phyloP scores from a whole-genome alignment of 768 basidiomycete genomes.

The Hortiboletus flavorubellus region DNA sequence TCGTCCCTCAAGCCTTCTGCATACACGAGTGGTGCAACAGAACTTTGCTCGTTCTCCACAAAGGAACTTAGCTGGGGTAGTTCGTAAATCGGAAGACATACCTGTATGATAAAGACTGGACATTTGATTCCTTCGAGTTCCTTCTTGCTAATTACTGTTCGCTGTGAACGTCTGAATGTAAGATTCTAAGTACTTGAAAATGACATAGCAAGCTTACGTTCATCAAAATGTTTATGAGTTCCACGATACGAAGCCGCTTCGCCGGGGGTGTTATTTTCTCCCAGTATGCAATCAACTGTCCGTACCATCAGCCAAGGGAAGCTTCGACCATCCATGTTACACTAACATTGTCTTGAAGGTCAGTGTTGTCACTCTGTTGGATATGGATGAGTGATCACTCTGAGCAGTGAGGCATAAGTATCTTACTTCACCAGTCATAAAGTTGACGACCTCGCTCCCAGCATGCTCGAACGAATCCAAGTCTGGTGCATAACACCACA shows the following conservation, averaged over 20 bases:
- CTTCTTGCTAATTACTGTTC: conserved; percentile 48
- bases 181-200: not conserved
- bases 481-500: conserved; percentile 65
- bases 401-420: not conserved
- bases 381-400: conserved; percentile 1
- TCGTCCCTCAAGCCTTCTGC: conserved; percentile 53
- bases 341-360: conserved; percentile 64
- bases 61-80: conserved; percentile 1
- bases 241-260: conserved; percentile 48
- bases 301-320: conserved; percentile 9
- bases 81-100: conserved; percentile 25
- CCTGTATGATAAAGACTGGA: conserved; percentile 70
- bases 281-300: conserved; percentile 67
- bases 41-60: conserved; percentile 57
- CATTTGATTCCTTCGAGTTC: conserved; percentile 52
- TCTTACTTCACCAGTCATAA: conserved; percentile 57
- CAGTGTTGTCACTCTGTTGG: conserved; percentile 35
- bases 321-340: not conserved
- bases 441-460: conserved; percentile 53
- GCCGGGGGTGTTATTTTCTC: conserved; percentile 52
- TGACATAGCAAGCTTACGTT: conserved; percentile 44
- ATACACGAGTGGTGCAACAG: conserved; percentile 49
- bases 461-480: conserved; percentile 65
- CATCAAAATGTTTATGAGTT: conserved; percentile 52
- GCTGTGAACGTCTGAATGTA: conserved; percentile 35